Base-by-base conservation (phyloP, 306 rosid genomes). In the Argentina anserina region DNA sequence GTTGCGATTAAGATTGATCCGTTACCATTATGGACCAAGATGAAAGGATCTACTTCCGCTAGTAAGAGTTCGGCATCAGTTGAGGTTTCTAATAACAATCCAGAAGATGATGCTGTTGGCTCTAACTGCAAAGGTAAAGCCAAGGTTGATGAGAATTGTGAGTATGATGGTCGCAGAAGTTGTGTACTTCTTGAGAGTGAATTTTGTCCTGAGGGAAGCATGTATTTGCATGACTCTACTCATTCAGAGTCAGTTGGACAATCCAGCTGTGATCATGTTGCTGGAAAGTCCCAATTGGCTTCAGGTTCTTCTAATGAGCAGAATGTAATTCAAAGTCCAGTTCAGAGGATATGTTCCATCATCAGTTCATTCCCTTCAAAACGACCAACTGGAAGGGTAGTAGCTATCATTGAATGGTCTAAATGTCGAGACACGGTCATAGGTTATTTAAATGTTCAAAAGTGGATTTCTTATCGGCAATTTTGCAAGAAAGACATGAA, bases 301-400 rank as follows among this genome's bases (percentile, higher is more conserved):
- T 70, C 81, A 63, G 80, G 69, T 75, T 58, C 78, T 72, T 72
- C 71, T 63, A 34, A 69, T 76, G 85, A 68, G 62, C 87, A 80
- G 31, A 74, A 49, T 76, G 79, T 73, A 69, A 83, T 75, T 65
- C 78, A 62, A 67, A 83, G 71, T 78, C 87, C 88, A 21, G 59
- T 85, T 33, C 87, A 77, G 67, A 77, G 81, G 73, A 25, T 91
- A 39, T 85, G 96, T 83, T 79, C 73, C 61, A 42, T 71, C 85
- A 82, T 89, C 76, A 83, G 75, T 74, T 86, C 89, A 58, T 81
- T 73, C 70, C 95, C 98, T 75, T 87, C 79, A 58, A 91, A 85
- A 87, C 86, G 95, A 75, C 99, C 97, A 17, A 89, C 93, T 34
- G 99, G 96, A 45, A 76, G 79, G 81, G 94, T 91, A 55, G 85